These are phyloP conservation scores for Boletus vinaceobasis DNA, from an alignment of 768 basidiomycete genomes.

Conservation along the genomic window DNA sequence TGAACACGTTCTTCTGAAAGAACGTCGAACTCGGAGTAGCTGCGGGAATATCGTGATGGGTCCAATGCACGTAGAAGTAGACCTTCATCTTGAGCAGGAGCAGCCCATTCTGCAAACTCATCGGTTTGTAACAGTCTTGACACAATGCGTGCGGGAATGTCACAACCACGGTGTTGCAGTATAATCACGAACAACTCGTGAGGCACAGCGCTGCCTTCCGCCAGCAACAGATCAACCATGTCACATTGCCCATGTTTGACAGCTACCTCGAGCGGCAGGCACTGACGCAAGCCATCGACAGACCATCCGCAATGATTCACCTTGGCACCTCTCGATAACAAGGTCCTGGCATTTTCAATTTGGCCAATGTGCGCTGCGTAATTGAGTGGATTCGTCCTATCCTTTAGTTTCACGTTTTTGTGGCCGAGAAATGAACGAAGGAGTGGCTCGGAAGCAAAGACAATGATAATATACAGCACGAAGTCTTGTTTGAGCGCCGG, in stretches of 20 bases:
- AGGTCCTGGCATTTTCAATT: background rate
- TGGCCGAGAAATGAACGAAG: background rate
- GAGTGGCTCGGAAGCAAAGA: background rate
- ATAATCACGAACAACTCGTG: background rate
- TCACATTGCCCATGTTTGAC: background rate
- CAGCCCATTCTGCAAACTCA: constrained; percentile 13
- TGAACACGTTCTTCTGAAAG: background rate
- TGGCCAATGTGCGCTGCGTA: background rate
- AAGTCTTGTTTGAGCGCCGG: background rate
- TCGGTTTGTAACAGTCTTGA: background rate
- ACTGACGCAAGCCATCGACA: background rate
- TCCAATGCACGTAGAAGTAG: background rate
- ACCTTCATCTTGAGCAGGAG: background rate
- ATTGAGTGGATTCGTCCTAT: background rate
- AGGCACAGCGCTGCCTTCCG: background rate
- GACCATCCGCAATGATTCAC: background rate
- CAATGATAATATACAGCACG: background rate
- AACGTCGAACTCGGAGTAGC: too few relatives aligned
- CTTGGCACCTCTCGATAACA: background rate
- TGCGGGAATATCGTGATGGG: background rate
- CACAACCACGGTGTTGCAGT: background rate
- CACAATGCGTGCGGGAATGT: background rate
- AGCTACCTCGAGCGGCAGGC: background rate
- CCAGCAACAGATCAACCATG: background rate
- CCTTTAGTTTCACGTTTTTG: background rate